Evolutionary conservation across 129 eudicot species (phyloP), one percentile per base, ranked within the genome.

Genomic region (Smallanthus sonchifolius): DNA sequence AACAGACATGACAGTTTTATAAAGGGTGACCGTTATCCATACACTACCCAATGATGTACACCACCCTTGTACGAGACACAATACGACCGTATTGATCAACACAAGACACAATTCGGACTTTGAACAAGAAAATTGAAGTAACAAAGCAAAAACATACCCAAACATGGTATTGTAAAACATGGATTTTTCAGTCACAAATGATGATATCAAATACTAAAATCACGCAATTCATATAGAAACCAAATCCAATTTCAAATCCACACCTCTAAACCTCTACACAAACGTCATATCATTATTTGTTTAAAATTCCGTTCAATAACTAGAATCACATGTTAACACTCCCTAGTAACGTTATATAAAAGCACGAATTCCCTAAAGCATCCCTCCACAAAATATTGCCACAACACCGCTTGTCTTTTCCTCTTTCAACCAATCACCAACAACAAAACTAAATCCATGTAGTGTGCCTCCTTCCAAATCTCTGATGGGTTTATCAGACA

Each of bases 391-490:
- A 37, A 10, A 38, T 55, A 51, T 70, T 40, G 40, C 64, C 16
- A 17, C 62, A 42, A 15, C 55, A 59, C 77, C 8, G 51, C 6
- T 52, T 37, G 10, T 2, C 17, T 37, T 71, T 37, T 71, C 65
- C 38, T 71, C 65, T 71, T 38, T 37, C 75, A 71, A 73, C 57
- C 68, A 57, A 73, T 68, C 40, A 47, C 73, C 56, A 69, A 52
- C 24, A 24, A 45, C 60, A 65, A 38, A 64, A 19, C 39, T 20
- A 67, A 65, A 65, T n/a, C 70, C 72, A 67, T 17, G 40, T 38
- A 72, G 40, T 57, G 56, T 72, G 77, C 68, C 77, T 39, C 77
- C 67, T 72, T 24, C 51, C 37, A 71, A 10, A 54, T 71, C 55
- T 73, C 67, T 39, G 30, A 40, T 2, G 42, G 77, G 77, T 68